Conservation (phyloP, 345 rosid species). For the Populus ilicifolia region DNA sequence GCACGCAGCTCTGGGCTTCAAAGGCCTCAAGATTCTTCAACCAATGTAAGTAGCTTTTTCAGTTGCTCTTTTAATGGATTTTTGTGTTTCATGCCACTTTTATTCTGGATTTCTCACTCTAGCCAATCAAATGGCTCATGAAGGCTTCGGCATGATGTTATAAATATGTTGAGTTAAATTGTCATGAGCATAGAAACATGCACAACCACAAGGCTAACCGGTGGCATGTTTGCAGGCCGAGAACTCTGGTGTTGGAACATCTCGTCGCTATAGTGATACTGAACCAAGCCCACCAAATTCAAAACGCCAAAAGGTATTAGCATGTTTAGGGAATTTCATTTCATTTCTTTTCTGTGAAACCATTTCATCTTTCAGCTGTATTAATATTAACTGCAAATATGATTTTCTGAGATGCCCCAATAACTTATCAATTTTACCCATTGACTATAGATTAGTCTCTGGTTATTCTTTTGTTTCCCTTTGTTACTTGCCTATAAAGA, state of each 20-base stretch:
- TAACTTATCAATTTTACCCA: not conserved
- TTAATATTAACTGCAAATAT: not conserved
- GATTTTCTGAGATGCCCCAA: not conserved
- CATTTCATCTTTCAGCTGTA: not conserved
- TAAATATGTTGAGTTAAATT: not conserved
- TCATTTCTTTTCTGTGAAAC: not conserved
- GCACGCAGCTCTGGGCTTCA: conserved; percentile 6
- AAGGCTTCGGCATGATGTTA: not conserved
- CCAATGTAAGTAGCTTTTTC: conserved; percentile 23
- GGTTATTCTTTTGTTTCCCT: not conserved
- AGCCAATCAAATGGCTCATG: not conserved
- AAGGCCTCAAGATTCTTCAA: conserved; percentile 23
- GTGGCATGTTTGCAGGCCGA: conserved; percentile 37
- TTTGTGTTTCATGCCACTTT: not conserved
- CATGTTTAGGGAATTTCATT: not conserved
- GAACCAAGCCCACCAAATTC: conserved; percentile 38
- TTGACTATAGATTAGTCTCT: not conserved
- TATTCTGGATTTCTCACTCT: not conserved
- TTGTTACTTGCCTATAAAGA: not conserved
- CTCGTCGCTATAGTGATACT: conserved; percentile 28
- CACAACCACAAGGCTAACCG: conserved; percentile 1
- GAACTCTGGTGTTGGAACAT: conserved; percentile 35
- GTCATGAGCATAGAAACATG: not conserved
- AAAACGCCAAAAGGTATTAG: conserved; percentile 58
- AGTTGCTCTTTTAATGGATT: not conserved